A percentile compares a stretch with the other conserved stretches of the same genome.
Evolutionary conservation across 768 basidiomycete genomes (phyloP).

Genomic region (Leccinum subtestaceum): DNA sequence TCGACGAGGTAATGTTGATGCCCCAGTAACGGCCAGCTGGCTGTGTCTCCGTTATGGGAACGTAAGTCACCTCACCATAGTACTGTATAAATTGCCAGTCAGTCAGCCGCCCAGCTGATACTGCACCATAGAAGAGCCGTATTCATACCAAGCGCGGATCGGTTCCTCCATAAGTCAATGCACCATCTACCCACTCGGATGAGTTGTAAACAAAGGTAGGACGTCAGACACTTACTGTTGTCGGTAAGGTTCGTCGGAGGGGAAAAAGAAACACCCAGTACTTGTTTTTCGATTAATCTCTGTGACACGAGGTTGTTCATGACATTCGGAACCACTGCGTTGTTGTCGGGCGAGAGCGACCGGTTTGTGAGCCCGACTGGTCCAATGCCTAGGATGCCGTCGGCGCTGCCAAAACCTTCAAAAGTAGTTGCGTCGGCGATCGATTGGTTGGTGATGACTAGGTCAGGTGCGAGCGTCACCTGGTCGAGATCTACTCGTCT

Average conservation of each 20-base stretch:
- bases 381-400: constrained; percentile 27
- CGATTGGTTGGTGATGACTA: constrained; percentile 28
- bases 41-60: constrained; percentile 25
- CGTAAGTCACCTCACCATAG: constrained; percentile 22
- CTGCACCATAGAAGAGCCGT: neutral
- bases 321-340: constrained; percentile 15
- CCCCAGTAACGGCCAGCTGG: constrained; percentile 30
- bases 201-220: neutral
- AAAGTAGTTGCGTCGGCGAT: constrained; percentile 25
- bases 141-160: neutral
- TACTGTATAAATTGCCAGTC: constrained; percentile 9
- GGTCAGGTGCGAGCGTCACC: constrained; percentile 21
- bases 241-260: constrained; percentile 10
- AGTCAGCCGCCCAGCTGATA: neutral
- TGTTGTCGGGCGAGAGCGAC: neutral
- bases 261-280: constrained; percentile 18
- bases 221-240: constrained; percentile 5
- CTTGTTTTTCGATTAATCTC: constrained; percentile 10
- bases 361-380: constrained; percentile 9
- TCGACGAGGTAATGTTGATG: constrained; percentile 22
- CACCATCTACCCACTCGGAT: constrained; percentile 10
- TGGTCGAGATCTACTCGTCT: constrained; percentile 22
- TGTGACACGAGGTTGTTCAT: constrained; percentile 21
- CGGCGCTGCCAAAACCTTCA: constrained; percentile 15
- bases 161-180: neutral